phyloP scores from a whole-genome alignment of 352 stramenopile species.

The Globisporangium abappressorium region DNA sequence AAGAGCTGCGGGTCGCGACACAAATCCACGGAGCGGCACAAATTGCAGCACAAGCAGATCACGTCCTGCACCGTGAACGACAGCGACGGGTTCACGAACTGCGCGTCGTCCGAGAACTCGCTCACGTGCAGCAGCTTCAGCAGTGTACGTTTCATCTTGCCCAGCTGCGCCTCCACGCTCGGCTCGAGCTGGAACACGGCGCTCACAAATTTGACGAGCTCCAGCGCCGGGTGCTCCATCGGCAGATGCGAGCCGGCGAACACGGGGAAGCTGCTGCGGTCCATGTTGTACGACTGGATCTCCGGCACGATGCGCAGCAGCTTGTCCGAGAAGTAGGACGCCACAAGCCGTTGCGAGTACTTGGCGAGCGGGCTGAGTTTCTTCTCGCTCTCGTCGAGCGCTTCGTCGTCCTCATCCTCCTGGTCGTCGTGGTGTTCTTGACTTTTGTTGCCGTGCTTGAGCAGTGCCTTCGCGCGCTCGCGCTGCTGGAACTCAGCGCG shows the following conservation, averaged over 20 bases:
- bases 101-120: constrained; percentile 74
- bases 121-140: constrained; percentile 80
- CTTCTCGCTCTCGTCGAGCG: constrained; percentile 29
- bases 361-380: constrained; percentile 52
- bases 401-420: constrained; percentile 40
- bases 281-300: constrained; percentile 70
- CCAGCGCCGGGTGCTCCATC: constrained; percentile 89
- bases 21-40: constrained; percentile 96
- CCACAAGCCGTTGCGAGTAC: constrained; percentile 71
- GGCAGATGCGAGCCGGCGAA: constrained; percentile 83
- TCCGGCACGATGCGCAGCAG: constrained; percentile 74
- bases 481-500: constrained; percentile 57
- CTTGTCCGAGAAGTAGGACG: constrained; percentile 77
- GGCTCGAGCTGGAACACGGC: constrained; percentile 92
- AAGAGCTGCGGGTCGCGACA: constrained; percentile 92
- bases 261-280: constrained; percentile 69
- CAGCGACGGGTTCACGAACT: constrained; percentile 94
- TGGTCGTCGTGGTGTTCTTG: constrained; percentile 13
- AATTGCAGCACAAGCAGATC: constrained; percentile 95
- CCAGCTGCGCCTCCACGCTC: constrained; percentile 87
- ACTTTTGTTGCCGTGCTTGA: constrained; percentile 10
- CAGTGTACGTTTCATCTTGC: constrained; percentile 90
- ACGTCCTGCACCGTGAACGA: constrained; percentile 96
- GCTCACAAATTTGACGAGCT: constrained; percentile 97
- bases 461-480: constrained; percentile 17